Evolutionary conservation across 2,329 filamentous ascomycete species (phyloP).

Genomic region (Sporothrix pallida): DNA sequence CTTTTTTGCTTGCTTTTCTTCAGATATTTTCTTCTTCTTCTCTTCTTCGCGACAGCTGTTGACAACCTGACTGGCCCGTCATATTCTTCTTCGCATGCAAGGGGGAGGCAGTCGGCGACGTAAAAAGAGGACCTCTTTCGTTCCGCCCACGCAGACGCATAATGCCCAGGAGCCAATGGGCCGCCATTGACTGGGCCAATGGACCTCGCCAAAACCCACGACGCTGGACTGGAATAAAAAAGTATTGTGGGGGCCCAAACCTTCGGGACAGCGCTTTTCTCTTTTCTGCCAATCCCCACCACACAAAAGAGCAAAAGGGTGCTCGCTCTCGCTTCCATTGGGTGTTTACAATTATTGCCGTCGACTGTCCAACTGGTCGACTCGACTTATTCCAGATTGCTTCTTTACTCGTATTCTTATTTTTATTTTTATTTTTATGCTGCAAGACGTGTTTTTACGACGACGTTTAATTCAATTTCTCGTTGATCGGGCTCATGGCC

Average conservation of each 20-base stretch:
- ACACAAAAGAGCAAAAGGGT: not conserved
- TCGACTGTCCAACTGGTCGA: not conserved
- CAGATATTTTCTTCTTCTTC: not conserved
- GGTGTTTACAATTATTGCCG: too few species aligned
- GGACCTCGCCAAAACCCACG: not conserved
- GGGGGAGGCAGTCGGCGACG: not conserved
- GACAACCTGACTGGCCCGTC: conserved; percentile 13
- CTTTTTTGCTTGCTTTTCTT: not conserved
- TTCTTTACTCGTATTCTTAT: conserved; percentile 20
- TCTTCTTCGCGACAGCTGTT: not conserved
- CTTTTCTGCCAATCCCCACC: not conserved
- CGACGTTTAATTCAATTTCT: not conserved
- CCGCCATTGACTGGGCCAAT: too few species aligned
- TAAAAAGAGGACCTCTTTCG: not conserved
- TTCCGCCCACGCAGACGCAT: not conserved
- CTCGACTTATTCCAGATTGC: not conserved
- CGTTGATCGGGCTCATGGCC: not conserved
- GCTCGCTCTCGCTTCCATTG: conserved; percentile 7
- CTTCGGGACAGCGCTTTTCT: conserved; percentile 26
- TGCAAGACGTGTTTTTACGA: too few species aligned
- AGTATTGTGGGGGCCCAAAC: conserved; percentile 31
- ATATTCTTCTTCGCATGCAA: conserved; percentile 20
- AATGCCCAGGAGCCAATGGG: too few species aligned
- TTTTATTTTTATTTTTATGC: conserved; percentile 11
- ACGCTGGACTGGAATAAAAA: conserved; percentile 29